Conservation (phyloP, 2,329 filamentous ascomycete genomes). For the Claviceps paspali region DNA sequence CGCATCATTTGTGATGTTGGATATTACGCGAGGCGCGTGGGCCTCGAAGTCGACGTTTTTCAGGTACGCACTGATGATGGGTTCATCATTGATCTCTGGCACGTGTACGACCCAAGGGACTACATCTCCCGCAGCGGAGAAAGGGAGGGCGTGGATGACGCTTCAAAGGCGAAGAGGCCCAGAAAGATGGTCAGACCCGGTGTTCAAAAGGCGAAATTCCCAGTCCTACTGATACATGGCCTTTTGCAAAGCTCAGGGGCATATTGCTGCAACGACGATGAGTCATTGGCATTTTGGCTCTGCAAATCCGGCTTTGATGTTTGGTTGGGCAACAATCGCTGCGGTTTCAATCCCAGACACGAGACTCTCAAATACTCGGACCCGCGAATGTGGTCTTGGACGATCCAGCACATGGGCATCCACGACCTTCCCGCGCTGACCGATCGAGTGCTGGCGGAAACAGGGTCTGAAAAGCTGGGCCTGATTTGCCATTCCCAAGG, state of each 20-base stretch:
- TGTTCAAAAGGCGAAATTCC: constrained; percentile 48
- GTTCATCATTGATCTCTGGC: constrained; percentile 79
- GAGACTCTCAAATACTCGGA: constrained; percentile 54
- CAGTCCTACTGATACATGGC: constrained; percentile 76
- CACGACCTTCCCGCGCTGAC: constrained; percentile 73
- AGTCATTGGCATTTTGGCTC: constrained; percentile 79
- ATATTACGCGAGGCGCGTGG: constrained; percentile 79
- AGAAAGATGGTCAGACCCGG: constrained; percentile 24
- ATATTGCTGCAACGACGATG: constrained; percentile 81
- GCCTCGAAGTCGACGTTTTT: constrained; percentile 70
- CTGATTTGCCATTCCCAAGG: constrained; percentile 83
- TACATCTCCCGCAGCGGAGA: constrained; percentile 27
- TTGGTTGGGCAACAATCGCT: constrained; percentile 89
- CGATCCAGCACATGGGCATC: constrained; percentile 84
- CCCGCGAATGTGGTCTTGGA: constrained; percentile 94
- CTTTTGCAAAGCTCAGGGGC: constrained; percentile 77
- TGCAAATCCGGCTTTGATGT: constrained; percentile 89
- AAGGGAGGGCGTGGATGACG: neutral
- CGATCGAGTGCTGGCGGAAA: constrained; percentile 66
- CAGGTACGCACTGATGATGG: constrained; percentile 87
- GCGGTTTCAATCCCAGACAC: constrained; percentile 70
- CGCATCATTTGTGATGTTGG: constrained; percentile 61
- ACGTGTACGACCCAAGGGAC: constrained; percentile 72
- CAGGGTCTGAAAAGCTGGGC: constrained; percentile 67
- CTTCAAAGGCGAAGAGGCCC: constrained; percentile 12